Conservation (phyloP, 441 rosid species). For the Eutrema salsugineum region DNA sequence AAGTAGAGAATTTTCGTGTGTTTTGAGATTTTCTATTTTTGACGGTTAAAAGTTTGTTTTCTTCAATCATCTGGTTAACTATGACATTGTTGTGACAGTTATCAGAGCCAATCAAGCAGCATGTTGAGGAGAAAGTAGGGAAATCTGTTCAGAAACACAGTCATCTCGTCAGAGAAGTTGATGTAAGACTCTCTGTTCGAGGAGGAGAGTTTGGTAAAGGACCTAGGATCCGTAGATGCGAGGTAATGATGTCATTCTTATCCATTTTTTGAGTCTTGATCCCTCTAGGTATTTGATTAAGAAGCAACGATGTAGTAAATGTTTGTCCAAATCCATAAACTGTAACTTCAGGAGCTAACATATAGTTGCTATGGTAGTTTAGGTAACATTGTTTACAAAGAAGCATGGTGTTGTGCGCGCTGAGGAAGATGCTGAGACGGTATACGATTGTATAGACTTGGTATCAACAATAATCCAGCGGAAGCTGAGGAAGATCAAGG, state of each 20-base stretch:
- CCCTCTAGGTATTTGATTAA: background rate
- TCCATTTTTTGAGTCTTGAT: background rate
- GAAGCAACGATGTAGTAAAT: background rate
- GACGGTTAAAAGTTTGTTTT: background rate
- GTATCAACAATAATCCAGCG: slow-evolving; percentile 74
- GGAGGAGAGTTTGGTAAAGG: slow-evolving; percentile 97
- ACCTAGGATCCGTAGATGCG: slow-evolving; percentile 81
- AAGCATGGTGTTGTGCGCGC: slow-evolving; percentile 94
- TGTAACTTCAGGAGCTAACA: slow-evolving; percentile 7
- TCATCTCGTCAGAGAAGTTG: slow-evolving; percentile 86
- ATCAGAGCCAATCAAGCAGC: slow-evolving; percentile 60
- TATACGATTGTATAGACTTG: slow-evolving; percentile 73
- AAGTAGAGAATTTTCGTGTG: background rate
- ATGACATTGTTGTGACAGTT: slow-evolving; percentile 40
- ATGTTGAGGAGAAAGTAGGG: slow-evolving; percentile 84
- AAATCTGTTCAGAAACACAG: slow-evolving; percentile 84
- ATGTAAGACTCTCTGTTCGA: slow-evolving; percentile 77
- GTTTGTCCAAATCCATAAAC: background rate
- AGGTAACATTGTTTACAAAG: slow-evolving; percentile 89
- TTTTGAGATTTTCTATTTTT: background rate
- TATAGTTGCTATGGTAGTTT: background rate
- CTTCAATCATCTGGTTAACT: background rate
- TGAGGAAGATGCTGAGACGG: slow-evolving; percentile 84
- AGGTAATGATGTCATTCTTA: slow-evolving; percentile 42
- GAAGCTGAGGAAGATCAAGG: slow-evolving; percentile 94